Base-by-base conservation (phyloP, 345 rosid genomes). In the Ceriops zippeliana region DNA sequence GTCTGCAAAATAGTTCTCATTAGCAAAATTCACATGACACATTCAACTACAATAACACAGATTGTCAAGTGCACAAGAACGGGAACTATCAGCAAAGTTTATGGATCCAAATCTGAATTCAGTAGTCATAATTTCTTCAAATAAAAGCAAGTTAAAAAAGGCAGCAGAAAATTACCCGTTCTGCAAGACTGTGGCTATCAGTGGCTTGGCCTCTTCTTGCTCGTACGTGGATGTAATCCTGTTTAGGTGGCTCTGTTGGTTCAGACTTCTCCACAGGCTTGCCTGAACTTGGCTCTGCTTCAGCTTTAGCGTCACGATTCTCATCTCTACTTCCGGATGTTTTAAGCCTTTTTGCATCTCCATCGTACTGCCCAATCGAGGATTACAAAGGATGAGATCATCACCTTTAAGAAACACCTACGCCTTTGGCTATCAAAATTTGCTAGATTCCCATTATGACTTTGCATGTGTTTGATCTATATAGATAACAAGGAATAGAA, bases 191-290 rank as follows among this genome's bases (percentile, higher is more conserved):
- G 83, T 90, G 98, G 82, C 92, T 93, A 82, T 90, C 97, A 52
- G 96, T 90, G 70, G 98, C 98, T 80, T 93, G 97, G 62, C 98
- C 98, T 74, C 93, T 81, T 80, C 98, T 89, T 17, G 97, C 98
- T 76, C 98, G 86, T 15, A 93, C 92, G 57, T 89, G 98, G 73
- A 93, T 90, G 79, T 89, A 93, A 81, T 92, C 98, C 76, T 86
- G 90, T 80, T 87, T 89, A 21, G 77, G 72, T 49, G 86, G 88
- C 70, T 90, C 96, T 1, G 75, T 53, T 52, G 91, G 84, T 77
- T 82, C 85, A 73, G 70, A 73, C 73, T 78, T 80, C 61, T 79
- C 90, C 63, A 70, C 76, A 61, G 73, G 83, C 78, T 86, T 86
- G 76, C 80, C 87, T 27, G 88, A 81, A 60, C 83, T 66, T 13